These are phyloP conservation scores for Neofusicoccum sp. DNA, from an alignment of 2,329 filamentous ascomycete species.

Conservation along the genomic window DNA sequence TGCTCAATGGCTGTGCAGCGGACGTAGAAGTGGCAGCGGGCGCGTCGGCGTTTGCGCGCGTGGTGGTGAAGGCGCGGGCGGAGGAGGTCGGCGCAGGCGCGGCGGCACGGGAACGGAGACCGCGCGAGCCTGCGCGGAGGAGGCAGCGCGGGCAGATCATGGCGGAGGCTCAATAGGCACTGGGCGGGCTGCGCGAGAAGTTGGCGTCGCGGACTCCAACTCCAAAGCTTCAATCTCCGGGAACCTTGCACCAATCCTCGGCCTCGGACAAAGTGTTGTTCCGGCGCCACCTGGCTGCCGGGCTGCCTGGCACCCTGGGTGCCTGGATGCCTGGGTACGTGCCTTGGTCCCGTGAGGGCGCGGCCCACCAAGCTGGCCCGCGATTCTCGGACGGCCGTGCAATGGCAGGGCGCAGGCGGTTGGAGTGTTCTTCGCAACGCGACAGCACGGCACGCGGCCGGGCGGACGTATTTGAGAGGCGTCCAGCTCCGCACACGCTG, in stretches of 20 bases:
- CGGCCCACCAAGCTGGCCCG: too few species aligned
- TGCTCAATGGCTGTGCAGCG: conserved; percentile 47
- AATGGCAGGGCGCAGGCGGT: too few species aligned
- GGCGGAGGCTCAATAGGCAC: conserved; percentile 12
- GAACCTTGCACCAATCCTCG: neutral
- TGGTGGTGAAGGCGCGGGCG: conserved; percentile 20
- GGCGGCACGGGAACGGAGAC: conserved; percentile 16
- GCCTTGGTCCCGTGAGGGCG: too few species aligned
- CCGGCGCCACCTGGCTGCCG: neutral
- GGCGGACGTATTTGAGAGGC: too few species aligned
- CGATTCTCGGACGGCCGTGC: too few species aligned
- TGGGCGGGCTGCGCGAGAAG: neutral
- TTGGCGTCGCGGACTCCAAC: neutral
- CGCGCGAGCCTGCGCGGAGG: conserved; percentile 33
- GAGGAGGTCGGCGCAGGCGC: neutral
- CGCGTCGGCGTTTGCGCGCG: conserved; percentile 29
- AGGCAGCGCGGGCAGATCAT: conserved; percentile 42
- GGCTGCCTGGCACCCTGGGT: too few species aligned
- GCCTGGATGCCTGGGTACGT: too few species aligned
- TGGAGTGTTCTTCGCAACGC: too few species aligned
- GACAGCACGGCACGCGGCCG: too few species aligned
- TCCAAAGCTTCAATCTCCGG: neutral
- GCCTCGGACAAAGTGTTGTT: neutral
- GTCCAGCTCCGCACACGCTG: too few species aligned
- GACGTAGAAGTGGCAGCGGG: conserved; percentile 43